A percentile compares a stretch with the other conserved stretches of the same genome.
phyloP scores from a whole-genome alignment of 2,329 filamentous ascomycete species.

The Sodiomyces alkalinus region DNA sequence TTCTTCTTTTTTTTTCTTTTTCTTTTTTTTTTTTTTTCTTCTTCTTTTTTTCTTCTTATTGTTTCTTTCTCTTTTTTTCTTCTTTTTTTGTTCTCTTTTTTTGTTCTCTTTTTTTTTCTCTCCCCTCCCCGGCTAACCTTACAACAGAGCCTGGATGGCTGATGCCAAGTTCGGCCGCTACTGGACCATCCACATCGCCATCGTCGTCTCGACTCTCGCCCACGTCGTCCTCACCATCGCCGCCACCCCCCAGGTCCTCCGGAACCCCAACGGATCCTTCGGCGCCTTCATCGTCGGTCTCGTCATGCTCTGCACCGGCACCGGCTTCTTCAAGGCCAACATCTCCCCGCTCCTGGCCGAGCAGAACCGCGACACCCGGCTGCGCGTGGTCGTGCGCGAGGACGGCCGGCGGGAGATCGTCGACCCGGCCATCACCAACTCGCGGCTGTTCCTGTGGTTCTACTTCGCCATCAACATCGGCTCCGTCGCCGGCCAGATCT shows the following conservation, averaged over 20 bases:
- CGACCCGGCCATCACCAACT: neutral
- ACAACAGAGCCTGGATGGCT: constrained; percentile 34
- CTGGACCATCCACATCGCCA: constrained; percentile 55
- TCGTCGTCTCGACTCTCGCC: constrained; percentile 48
- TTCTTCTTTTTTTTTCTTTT: constrained; percentile 4
- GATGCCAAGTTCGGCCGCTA: constrained; percentile 62
- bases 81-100: too few relatives aligned
- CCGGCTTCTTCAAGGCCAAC: constrained; percentile 71
- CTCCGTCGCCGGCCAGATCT: constrained; percentile 36
- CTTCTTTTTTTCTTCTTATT: neutral
- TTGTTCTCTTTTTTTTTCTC: too few relatives aligned
- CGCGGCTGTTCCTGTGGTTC: constrained; percentile 21
- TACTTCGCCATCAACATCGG: constrained; percentile 14
- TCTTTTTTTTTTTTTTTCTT: neutral
- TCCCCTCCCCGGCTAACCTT: neutral
- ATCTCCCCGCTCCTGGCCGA: constrained; percentile 59
- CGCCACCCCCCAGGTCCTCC: constrained; percentile 46
- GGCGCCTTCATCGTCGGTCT: constrained; percentile 56
- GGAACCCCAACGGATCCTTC: constrained; percentile 35
- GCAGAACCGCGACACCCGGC: constrained; percentile 45
- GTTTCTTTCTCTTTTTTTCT: neutral
- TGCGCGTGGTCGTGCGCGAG: constrained; percentile 36
- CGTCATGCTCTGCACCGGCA: constrained; percentile 41
- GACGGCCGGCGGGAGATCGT: constrained; percentile 41
- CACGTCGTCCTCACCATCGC: constrained; percentile 52